Conservation (phyloP, 306 rosid genomes). For the Vigna radiata region DNA sequence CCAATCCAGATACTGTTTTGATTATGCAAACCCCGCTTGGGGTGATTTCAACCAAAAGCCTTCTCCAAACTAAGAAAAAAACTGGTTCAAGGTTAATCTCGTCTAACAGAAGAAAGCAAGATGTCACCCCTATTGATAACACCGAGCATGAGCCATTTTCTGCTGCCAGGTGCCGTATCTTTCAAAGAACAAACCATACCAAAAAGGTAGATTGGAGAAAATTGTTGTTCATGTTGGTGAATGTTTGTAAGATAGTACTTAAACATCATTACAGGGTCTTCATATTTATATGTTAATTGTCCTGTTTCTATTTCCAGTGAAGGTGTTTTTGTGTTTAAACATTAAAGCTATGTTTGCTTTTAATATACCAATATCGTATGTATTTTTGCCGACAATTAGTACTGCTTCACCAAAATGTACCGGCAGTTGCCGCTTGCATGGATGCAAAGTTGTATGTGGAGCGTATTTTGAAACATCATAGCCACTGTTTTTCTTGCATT, state of each 20-base stretch:
- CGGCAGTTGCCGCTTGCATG: constrained; percentile 9
- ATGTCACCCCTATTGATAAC: constrained; percentile 65
- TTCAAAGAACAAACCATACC: constrained; percentile 68
- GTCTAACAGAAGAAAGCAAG: constrained; percentile 64
- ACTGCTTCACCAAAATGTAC: constrained; percentile 28
- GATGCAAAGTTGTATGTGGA: constrained; percentile 25
- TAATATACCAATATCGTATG: background rate
- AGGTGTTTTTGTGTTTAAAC: constrained; percentile 38
- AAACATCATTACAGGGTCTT: constrained; percentile 15
- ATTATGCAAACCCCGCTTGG: constrained; percentile 94
- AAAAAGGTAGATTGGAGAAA: constrained; percentile 71
- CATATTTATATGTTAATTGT: constrained; percentile 24
- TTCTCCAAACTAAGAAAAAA: constrained; percentile 81
- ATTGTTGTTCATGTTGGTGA: background rate
- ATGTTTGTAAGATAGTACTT: constrained; percentile 41
- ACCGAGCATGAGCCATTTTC: constrained; percentile 79
- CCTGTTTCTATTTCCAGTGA: background rate
- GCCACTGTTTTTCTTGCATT: constrained; percentile 20
- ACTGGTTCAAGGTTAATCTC: constrained; percentile 90
- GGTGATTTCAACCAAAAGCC: constrained; percentile 91
- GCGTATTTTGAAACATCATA: background rate
- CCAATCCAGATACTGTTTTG: constrained; percentile 95
- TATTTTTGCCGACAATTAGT: constrained; percentile 17
- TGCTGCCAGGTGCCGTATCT: constrained; percentile 88
- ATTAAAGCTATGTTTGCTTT: constrained; percentile 9